A percentile compares a stretch with the other conserved stretches of the same genome.
phyloP scores from a whole-genome alignment of 352 stramenopile species.

The Phytophthora multivora region DNA sequence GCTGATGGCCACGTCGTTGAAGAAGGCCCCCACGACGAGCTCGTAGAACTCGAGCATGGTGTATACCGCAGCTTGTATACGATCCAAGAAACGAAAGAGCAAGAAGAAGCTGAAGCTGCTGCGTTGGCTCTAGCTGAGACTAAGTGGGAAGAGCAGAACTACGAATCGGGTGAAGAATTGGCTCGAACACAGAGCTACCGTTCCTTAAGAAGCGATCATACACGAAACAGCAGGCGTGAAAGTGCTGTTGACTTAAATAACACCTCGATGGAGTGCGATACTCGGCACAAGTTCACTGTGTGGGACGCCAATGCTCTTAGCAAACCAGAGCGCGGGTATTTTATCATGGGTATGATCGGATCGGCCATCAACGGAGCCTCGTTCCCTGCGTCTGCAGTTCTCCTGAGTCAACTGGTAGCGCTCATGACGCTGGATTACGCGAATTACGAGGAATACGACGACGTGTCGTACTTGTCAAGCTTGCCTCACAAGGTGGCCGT shows the following conservation, averaged over 20 bases:
- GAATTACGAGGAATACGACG: conserved; percentile 21
- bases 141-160: neutral
- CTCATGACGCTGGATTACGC: conserved; percentile 41
- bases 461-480: conserved; percentile 32
- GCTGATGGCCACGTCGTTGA: conserved; percentile 6
- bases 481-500: conserved; percentile 28
- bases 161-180: neutral
- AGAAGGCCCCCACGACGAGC: conserved; percentile 3
- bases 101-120: conserved; percentile 29
- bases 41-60: conserved; percentile 21
- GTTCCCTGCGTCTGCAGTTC: conserved; percentile 28
- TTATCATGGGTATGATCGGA: conserved; percentile 24
- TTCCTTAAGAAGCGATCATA: conserved; percentile 4
- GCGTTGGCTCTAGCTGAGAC: conserved; percentile 6
- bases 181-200: conserved; percentile 2
- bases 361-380: conserved; percentile 21
- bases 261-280: neutral
- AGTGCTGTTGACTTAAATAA: neutral
- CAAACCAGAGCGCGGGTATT: conserved; percentile 25
- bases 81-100: conserved; percentile 31
- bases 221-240: conserved; percentile 1
- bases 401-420: conserved; percentile 29
- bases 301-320: conserved; percentile 15
- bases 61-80: conserved; percentile 43
- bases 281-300: conserved; percentile 9